Base-by-base conservation (phyloP, 2,329 filamentous ascomycete genomes). In the Colletotrichum navitas region DNA sequence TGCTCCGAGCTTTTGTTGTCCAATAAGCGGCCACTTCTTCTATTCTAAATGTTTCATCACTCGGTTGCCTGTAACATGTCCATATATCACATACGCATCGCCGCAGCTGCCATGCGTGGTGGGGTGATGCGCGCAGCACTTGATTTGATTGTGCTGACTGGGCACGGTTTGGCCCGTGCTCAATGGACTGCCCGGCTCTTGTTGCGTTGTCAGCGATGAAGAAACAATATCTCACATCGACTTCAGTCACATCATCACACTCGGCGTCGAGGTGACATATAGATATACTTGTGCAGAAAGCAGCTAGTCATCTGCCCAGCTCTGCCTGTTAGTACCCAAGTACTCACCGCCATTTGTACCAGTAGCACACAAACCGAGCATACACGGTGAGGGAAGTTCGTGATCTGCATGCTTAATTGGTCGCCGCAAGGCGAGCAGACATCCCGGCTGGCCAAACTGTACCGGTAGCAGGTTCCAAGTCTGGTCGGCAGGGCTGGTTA, bases 331-430 rank as follows among this genome's bases (percentile, higher is more conserved):
- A 32, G 39, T 24, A 32, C 51, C 55, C 41, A 67, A 56, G 43
- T 63, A 56, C 63, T 66, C 68, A 70, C 68, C 68, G 68, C 68
- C 56, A 43, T 70, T 70, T 67, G 68, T 16, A 24, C 32, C 63
- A n/a, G 32, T 34, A 6, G 32, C 32, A 8, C 10, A 5, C n/a
- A n/a, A 5, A 8, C 32, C 6, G 10, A 34, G 32, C 32, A 34
- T 7, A 39, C 16, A 32, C 18, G 18, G 47, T 54, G 47, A 66
- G 36, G 24, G 26, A n/a, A 66, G 39, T 70, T 70, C 47, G 18
- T 66, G 55, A 66, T 70, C 62, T 56, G 62, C 55, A n/a, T 55
- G 24, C 45, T 51, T 39, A 8, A 5, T 51, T 24, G 34, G 47
- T 54, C 34, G 24, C 52, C 41, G 16, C 21, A 16, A 29, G 45